These are phyloP conservation scores for Pythium phragmiticola DNA, from an alignment of 352 stramenopile species.

Conservation along the genomic window DNA sequence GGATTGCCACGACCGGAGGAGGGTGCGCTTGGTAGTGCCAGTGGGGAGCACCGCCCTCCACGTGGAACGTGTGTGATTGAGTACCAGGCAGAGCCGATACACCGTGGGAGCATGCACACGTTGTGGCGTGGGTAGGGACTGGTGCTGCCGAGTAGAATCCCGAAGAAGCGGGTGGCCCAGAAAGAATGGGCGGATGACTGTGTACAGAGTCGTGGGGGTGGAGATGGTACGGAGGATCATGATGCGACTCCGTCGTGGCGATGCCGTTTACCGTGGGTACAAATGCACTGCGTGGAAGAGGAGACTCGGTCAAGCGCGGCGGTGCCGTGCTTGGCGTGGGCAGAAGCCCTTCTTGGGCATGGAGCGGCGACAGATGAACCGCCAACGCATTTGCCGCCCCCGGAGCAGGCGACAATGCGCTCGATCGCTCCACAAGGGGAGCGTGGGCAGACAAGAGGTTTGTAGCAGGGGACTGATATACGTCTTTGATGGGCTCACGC, in stretches of 20 bases:
- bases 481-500: slow-evolving; percentile 9
- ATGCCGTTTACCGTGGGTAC: neutral
- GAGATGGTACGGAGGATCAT: neutral
- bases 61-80: neutral
- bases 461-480: neutral
- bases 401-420: too few relatives aligned
- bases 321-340: neutral
- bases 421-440: neutral
- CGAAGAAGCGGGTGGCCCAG: neutral
- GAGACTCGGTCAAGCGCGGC: neutral
- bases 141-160: neutral
- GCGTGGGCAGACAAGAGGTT: neutral
- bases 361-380: neutral
- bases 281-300: neutral
- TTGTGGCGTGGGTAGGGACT: neutral
- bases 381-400: neutral
- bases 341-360: neutral
- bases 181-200: neutral
- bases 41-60: neutral
- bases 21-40: slow-evolving; percentile 19
- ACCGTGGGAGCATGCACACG: neutral
- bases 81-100: neutral
- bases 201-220: neutral
- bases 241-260: neutral
- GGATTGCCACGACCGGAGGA: slow-evolving; percentile 13